Percentiles rank a stretch among this genome's conserved stretches.
Evolutionary conservation across 371 early-diverging fungal genomes (phyloP).

Genomic region (Apophysomyces variabilis): DNA sequence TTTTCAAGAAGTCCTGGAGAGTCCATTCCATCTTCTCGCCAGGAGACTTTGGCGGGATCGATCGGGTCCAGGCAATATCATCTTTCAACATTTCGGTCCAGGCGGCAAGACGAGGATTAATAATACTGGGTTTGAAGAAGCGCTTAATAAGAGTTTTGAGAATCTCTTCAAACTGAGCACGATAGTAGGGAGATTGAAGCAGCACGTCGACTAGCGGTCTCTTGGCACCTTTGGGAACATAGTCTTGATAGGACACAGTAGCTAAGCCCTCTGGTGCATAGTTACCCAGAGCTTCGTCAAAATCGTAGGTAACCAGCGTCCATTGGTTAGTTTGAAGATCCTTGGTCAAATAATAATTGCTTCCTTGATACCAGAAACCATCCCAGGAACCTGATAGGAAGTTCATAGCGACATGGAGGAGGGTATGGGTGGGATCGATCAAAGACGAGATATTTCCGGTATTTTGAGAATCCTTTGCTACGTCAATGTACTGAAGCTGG

Average conservation of each 20-base stretch:
- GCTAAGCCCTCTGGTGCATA: slow-evolving; percentile 39
- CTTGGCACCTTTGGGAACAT: slow-evolving; percentile 31
- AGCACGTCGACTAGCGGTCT: slow-evolving; percentile 45
- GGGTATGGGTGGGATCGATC: slow-evolving; percentile 37
- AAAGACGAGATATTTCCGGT: slow-evolving; percentile 35
- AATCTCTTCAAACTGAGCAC: slow-evolving; percentile 43
- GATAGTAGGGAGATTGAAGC: slow-evolving; percentile 44
- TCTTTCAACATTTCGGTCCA: slow-evolving; percentile 50
- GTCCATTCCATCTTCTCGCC: slow-evolving; percentile 42
- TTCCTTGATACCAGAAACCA: slow-evolving; percentile 50
- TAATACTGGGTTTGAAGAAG: slow-evolving; percentile 52
- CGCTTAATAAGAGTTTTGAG: slow-evolving; percentile 49
- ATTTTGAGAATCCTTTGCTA: slow-evolving; percentile 32
- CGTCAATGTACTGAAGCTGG: slow-evolving; percentile 26
- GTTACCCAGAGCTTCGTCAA: slow-evolving; percentile 58
- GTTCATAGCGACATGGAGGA: slow-evolving; percentile 52
- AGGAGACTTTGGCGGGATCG: slow-evolving; percentile 36
- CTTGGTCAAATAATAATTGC: slow-evolving; percentile 54
- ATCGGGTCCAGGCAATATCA: slow-evolving; percentile 52
- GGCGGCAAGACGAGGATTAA: slow-evolving; percentile 49
- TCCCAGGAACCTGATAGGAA: slow-evolving; percentile 57
- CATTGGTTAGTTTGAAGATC: slow-evolving; percentile 45
- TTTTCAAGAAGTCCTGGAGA: slow-evolving; percentile 47
- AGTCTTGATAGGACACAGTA: slow-evolving; percentile 40
- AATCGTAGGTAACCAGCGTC: slow-evolving; percentile 57